phyloP scores from a whole-genome alignment of 2,329 filamentous ascomycete species.

The Xylaria sp. region DNA sequence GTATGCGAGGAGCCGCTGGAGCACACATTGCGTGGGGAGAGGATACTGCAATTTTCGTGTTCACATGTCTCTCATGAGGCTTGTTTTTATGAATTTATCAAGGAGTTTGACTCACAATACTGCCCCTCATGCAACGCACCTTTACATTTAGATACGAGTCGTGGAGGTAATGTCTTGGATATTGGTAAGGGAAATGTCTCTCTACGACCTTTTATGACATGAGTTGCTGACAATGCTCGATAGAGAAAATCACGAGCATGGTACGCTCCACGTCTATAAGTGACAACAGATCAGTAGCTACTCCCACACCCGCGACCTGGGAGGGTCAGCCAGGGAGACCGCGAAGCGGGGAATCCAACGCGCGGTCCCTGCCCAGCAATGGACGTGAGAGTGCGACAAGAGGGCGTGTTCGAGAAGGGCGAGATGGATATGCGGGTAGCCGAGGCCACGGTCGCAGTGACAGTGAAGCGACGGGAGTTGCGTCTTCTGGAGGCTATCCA shows the following conservation, averaged over 20 bases:
- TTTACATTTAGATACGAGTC: constrained; percentile 87
- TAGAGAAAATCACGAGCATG: constrained; percentile 94
- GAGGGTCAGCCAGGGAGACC: constrained; percentile 64
- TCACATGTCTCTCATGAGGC: constrained; percentile 97
- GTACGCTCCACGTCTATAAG: constrained; percentile 79
- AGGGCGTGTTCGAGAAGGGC: constrained; percentile 54
- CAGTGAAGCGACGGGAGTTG: constrained; percentile 74
- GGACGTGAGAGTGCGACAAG: constrained; percentile 42
- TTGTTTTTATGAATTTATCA: constrained; percentile 98
- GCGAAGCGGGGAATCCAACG: constrained; percentile 52
- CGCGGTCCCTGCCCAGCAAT: constrained; percentile 29
- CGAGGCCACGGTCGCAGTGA: constrained; percentile 74
- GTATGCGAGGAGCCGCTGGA: constrained; percentile 97
- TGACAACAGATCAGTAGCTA: constrained; percentile 62
- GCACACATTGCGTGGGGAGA: constrained; percentile 91
- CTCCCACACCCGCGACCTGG: constrained; percentile 69
- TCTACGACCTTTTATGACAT: background rate
- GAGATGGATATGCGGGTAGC: constrained; percentile 53
- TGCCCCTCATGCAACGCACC: constrained; percentile 95
- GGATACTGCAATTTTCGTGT: constrained; percentile 94
- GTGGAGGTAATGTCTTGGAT: constrained; percentile 90
- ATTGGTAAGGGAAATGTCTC: constrained; percentile 65
- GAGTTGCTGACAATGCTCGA: constrained; percentile 34
- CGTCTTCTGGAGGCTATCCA: constrained; percentile 80
- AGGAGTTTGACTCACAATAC: constrained; percentile 90